These are phyloP conservation scores for Colletotrichum paranaense DNA, from an alignment of 2,329 filamentous ascomycete species.

Conservation along the genomic window DNA sequence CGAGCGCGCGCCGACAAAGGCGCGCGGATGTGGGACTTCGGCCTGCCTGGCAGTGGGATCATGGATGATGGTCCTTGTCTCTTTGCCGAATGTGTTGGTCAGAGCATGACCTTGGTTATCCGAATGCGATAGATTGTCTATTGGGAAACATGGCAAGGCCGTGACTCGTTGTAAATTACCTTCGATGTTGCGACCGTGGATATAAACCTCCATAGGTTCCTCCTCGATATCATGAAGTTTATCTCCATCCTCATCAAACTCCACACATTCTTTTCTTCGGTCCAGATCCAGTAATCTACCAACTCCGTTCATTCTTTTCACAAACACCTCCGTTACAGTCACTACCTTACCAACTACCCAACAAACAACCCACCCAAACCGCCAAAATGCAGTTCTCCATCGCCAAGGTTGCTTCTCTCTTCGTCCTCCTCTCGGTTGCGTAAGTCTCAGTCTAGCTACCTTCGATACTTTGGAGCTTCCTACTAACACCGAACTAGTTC, in stretches of 20 bases:
- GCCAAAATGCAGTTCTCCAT: slow-evolving; percentile 34
- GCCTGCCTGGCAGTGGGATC: neutral
- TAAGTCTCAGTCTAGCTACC: neutral
- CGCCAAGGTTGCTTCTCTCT: slow-evolving; percentile 26
- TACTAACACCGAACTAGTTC: slow-evolving; percentile 22
- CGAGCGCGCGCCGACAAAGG: neutral
- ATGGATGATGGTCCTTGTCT: slow-evolving; percentile 8
- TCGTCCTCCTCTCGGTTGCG: slow-evolving; percentile 16
- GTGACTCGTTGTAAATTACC: slow-evolving; percentile 9
- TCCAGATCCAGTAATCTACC: slow-evolving; percentile 32
- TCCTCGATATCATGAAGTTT: slow-evolving; percentile 4
- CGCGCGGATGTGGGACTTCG: neutral
- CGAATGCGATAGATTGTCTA: neutral
- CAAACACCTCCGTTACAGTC: slow-evolving; percentile 10
- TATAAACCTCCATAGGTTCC: slow-evolving; percentile 29
- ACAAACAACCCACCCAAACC: neutral
- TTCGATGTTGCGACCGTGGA: slow-evolving; percentile 4
- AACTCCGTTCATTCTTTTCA: slow-evolving; percentile 31
- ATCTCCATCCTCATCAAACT: slow-evolving; percentile 22
- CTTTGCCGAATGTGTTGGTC: neutral
- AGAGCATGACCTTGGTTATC: neutral
- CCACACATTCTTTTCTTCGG: slow-evolving; percentile 35
- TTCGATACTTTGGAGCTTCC: neutral
- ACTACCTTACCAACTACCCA: slow-evolving; percentile 15
- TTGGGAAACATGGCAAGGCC: neutral